These are phyloP conservation scores for Lonicera japonica DNA, from an alignment of 129 eudicot species.

Conservation along the genomic window DNA sequence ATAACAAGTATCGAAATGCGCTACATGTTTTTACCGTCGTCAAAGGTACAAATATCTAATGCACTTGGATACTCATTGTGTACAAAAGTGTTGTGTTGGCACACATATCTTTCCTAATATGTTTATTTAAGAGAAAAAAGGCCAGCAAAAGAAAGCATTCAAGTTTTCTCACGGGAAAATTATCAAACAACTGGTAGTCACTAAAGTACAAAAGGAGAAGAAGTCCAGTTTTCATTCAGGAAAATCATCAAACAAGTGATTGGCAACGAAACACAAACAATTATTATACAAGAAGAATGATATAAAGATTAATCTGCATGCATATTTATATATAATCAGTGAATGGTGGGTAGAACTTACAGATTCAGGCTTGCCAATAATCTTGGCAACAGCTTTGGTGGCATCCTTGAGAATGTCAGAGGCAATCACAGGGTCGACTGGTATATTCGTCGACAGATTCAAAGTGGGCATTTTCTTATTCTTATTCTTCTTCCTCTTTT, in stretches of 20 bases:
- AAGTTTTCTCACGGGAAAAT: slow-evolving; percentile 13
- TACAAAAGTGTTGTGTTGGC: too few relatives aligned
- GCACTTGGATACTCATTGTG: too few relatives aligned
- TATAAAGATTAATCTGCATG: neutral
- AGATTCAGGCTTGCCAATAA: slow-evolving; percentile 96
- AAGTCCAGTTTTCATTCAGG: slow-evolving; percentile 2
- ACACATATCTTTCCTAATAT: too few relatives aligned
- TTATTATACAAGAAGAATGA: neutral
- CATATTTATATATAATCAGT: too few relatives aligned
- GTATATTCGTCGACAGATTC: slow-evolving; percentile 81
- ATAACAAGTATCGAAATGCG: too few relatives aligned
- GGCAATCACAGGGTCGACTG: slow-evolving; percentile 78
- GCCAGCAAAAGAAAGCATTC: neutral
- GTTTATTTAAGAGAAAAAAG: too few relatives aligned
- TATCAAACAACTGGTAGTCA: slow-evolving; percentile 47
- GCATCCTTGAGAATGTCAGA: slow-evolving; percentile 97
- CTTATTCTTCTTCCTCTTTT: slow-evolving; percentile 1
- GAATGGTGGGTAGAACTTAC: slow-evolving; percentile 22
- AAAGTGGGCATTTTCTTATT: slow-evolving; percentile 67
- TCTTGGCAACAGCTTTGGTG: slow-evolving; percentile 89
- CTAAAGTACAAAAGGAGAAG: slow-evolving; percentile 16
- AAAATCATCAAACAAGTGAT: slow-evolving; percentile 50
- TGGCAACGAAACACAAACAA: slow-evolving; percentile 11
- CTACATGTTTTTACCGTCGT: too few relatives aligned
- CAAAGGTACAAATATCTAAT: too few relatives aligned